phyloP scores from a whole-genome alignment of 306 rosid genomes.

The Prosopis cineraria region DNA sequence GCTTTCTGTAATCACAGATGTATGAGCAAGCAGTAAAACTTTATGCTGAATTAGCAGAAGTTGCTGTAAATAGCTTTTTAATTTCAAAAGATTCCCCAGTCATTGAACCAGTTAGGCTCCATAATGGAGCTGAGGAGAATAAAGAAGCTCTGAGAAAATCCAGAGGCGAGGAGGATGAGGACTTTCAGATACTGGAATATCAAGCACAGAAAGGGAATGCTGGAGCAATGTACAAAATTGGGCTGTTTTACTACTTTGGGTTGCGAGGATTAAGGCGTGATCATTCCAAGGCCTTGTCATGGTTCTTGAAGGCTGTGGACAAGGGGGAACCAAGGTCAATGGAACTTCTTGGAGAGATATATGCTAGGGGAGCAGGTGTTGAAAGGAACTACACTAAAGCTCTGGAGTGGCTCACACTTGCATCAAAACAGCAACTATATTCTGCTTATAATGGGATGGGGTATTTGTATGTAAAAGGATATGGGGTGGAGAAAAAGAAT shows the following conservation, averaged over 20 bases:
- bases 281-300: conserved; percentile 75
- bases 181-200: conserved; percentile 90
- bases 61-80: conserved; percentile 84
- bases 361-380: conserved; percentile 95
- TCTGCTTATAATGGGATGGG: conserved; percentile 97
- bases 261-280: conserved; percentile 93
- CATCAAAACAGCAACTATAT: conserved; percentile 74
- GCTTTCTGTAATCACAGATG: conserved; percentile 56
- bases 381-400: conserved; percentile 92
- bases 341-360: conserved; percentile 96
- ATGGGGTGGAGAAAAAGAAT: conserved; percentile 87
- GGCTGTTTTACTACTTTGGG: conserved; percentile 96
- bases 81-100: conserved; percentile 88
- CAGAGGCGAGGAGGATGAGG: conserved; percentile 93
- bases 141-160: conserved; percentile 89
- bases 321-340: conserved; percentile 93
- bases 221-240: conserved; percentile 89
- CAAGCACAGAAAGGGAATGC: conserved; percentile 97
- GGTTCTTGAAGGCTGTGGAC: conserved; percentile 93
- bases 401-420: conserved; percentile 90
- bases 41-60: conserved; percentile 87
- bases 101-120: conserved; percentile 86
- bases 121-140: conserved; percentile 92
- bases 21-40: conserved; percentile 78
- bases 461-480: conserved; percentile 88